Base-by-base conservation (phyloP, 1,284 basidiomycete species). In the Malassezia sympodialis region DNA sequence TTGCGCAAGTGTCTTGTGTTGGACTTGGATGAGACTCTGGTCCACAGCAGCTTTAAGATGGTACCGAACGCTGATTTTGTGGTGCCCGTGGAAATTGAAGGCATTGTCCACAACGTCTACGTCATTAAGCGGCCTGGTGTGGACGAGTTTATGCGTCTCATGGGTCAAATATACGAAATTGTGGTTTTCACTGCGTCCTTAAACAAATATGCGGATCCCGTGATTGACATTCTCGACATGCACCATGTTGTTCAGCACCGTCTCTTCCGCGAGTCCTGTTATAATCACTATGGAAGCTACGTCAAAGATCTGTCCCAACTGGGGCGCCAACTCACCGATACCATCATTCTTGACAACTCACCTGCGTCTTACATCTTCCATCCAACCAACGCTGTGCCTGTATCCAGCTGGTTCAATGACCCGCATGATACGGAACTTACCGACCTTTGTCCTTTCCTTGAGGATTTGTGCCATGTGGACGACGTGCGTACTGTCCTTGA, bases 361-460 rank as follows among this genome's bases (percentile, higher is more conserved):
- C 93, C 93, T 11, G 93, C 94, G 12, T 94, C 89, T 8, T 99
- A 98, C 77, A 93, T 98, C 67, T 99, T 99, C 81, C 93, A 99
- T 73, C 90, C 91, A 15, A 94, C 94, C 78, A 98, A 96, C 72
- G 94, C 94, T 39, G 93, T 96, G 6, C 93, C 93, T 8, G 90
- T 99, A 53, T 96, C 91, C 46, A 93, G 89, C 56, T 98, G 93
- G 94, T 98, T 98, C 80, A 96, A 96, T 76, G 77, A 78, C 59
- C 76, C 77, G 4, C 69, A 70, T 47, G 93, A 96, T 76, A 94
- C 91, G 27, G 93, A 96, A 76, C 79, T 96, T 62, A 93, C 89
- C 30, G 93, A 96, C 76, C 79, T 98, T 41, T 86, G 67, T 87
- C 64, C 90, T 86, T 98, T 98, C 82, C 81, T 98, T 62, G 79